Conservation (phyloP, 495 filamentous ascomycete genomes). For the Penicillium cosmopolitanum region DNA sequence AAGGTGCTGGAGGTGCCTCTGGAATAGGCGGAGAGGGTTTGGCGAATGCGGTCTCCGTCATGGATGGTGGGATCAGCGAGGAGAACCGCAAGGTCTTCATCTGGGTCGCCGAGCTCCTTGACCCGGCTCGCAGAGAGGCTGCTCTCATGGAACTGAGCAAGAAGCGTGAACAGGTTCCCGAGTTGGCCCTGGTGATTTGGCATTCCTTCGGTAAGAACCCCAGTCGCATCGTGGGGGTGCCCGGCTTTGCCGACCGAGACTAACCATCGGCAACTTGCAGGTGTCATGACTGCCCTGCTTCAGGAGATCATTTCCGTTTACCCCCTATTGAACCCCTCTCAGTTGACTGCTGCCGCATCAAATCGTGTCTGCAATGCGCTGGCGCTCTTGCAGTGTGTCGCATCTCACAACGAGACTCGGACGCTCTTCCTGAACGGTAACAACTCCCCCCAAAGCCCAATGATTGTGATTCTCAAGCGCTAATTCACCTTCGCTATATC, state of each 20-base stretch:
- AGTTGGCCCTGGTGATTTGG: conserved; percentile 96
- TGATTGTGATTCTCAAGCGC: conserved; percentile 8
- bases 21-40: conserved; percentile 57
- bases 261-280: conserved; percentile 52
- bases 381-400: conserved; percentile 95
- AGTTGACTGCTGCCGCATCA: conserved; percentile 92
- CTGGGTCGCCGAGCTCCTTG: conserved; percentile 92
- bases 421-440: conserved; percentile 89
- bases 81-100: conserved; percentile 90
- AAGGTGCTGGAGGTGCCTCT: conserved; percentile 42
- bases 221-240: conserved; percentile 12
- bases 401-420: conserved; percentile 95
- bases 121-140: conserved; percentile 81
- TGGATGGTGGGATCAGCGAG: conserved; percentile 71
- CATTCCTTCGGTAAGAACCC: conserved; percentile 87
- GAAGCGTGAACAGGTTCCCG: conserved; percentile 97
- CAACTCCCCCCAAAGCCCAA: conserved; percentile 17
- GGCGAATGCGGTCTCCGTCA: conserved; percentile 48
- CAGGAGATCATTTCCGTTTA: conserved; percentile 99
- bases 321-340: conserved; percentile 91
- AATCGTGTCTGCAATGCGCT: conserved; percentile 98
- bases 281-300: conserved; percentile 96
- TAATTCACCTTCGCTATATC: conserved; percentile 3
- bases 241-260: conserved; percentile 22
- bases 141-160: conserved; percentile 97